Evolutionary conservation across 352 stramenopile genomes (phyloP), one percentile per base, ranked within the genome.

Genomic region (Ochromonadaceae sp.): DNA sequence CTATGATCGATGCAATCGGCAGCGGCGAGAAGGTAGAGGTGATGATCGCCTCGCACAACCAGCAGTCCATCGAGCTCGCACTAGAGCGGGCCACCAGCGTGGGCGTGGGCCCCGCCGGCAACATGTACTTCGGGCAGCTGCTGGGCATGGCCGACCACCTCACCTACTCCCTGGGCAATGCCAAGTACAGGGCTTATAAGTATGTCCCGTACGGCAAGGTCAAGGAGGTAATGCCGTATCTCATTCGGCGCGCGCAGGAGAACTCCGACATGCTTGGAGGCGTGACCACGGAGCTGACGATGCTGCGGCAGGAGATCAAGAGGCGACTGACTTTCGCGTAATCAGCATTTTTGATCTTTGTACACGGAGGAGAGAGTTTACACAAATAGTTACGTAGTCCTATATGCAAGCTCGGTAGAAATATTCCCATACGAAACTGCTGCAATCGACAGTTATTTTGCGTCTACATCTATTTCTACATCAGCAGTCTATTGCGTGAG

Each of bases 41-140:
- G 42, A 97, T 98, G 90, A 81, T 97, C 59, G 91, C 90, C n/a
- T 91, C 88, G 25, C 92, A 98, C 78, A 98, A 98, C 73, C 82
- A 97, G 70, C 67, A 81, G 47, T 95, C 82, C 56, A 89, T 97
- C 55, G 79, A 94, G 68, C 83, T 81, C 55, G 90, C 90, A n/a
- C 81, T 97, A 46, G 59, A 79, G 22, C 70, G 84, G 38, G 97
- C 98, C 86, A 73, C 86, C 43, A 76, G 90, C 39, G 74, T 91
- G 42, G 74, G 78, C 26, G 86, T 98, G 44, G 75, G 83, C 55
- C 67, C 72, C n/a, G 70, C 67, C 12, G 76, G 76, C 50, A 79
- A 80, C n/a, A 80, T 92, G 14, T 91, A 85, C 74, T 98, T 98
- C 78, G 91, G 86, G 10, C 93, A 98, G 72, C 79, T 98, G 28